These are phyloP conservation scores for Fusarium verticillioides DNA, from an alignment of 2,329 filamentous ascomycete species.

Conservation along the genomic window DNA sequence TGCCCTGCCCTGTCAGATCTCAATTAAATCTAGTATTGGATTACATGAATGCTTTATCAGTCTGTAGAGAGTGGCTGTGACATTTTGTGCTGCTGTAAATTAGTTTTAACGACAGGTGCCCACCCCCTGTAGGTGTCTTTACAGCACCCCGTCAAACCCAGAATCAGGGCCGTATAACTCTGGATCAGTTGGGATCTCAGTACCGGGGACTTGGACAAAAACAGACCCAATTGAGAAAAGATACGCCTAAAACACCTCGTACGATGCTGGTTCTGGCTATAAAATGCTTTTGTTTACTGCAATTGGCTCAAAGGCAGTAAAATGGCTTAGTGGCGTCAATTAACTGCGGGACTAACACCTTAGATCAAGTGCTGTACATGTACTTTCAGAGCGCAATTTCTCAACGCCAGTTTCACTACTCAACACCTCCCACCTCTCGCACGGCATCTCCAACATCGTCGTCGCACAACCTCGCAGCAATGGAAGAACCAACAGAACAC, in stretches of 20 bases:
- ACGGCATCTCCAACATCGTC: not conserved
- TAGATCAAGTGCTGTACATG: not conserved
- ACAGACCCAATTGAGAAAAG: not conserved
- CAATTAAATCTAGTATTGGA: rapidly evolving
- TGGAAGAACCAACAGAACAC: slow-evolving; percentile 36
- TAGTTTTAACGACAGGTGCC: too few relatives aligned
- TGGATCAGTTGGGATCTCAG: not conserved
- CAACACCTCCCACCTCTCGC: slow-evolving; percentile 3
- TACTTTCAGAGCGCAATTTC: not conserved
- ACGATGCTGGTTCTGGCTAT: not conserved
- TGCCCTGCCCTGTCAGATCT: not conserved
- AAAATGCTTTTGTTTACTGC: not conserved
- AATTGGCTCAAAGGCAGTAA: not conserved
- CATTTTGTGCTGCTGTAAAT: too few relatives aligned
- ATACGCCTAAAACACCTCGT: not conserved
- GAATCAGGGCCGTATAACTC: not conserved
- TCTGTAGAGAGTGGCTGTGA: not conserved
- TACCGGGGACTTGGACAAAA: not conserved
- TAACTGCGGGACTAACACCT: not conserved
- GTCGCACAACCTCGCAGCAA: slow-evolving; percentile 5
- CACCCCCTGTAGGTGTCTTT: not conserved
- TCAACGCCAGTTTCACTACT: slow-evolving; percentile 1
- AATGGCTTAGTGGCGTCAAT: not conserved
- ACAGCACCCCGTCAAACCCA: not conserved
- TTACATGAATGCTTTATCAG: not conserved